Percentiles rank a stretch among this genome's conserved stretches.
Evolutionary conservation across 2,329 filamentous ascomycete species (phyloP).

Genomic region (Elsinoe australis): DNA sequence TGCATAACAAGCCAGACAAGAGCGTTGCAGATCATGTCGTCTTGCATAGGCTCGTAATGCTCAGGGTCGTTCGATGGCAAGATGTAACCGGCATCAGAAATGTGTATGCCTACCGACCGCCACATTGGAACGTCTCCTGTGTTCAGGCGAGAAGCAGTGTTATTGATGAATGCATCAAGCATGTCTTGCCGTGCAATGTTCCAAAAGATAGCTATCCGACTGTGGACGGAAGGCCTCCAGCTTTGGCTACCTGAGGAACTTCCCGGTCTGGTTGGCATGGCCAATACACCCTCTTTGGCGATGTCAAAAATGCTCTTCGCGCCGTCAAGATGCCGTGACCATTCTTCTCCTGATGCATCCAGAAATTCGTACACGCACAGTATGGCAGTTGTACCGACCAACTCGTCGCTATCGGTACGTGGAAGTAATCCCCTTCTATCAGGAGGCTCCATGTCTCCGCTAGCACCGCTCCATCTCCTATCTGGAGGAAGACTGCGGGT

Average conservation of each 20-base stretch:
- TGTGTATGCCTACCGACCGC: conserved; percentile 55
- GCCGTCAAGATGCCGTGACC: conserved; percentile 58
- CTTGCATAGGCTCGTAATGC: conserved; percentile 47
- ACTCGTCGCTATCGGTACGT: conserved; percentile 48
- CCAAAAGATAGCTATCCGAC: conserved; percentile 56
- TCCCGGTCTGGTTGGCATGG: conserved; percentile 28
- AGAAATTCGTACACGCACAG: conserved; percentile 61
- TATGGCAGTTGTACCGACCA: conserved; percentile 58
- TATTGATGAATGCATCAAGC: conserved; percentile 57
- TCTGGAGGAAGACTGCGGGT: neutral
- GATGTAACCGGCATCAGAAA: conserved; percentile 49
- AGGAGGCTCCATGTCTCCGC: conserved; percentile 37
- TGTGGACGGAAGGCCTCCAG: conserved; percentile 37
- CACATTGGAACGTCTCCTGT: conserved; percentile 56
- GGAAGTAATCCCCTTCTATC: conserved; percentile 29
- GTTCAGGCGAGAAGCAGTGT: conserved; percentile 53
- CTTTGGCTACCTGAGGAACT: conserved; percentile 6
- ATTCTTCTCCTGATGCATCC: conserved; percentile 56
- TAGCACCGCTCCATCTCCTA: conserved; percentile 14
- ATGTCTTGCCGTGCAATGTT: conserved; percentile 61
- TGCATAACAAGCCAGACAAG: conserved; percentile 60
- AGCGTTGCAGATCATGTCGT: conserved; percentile 57
- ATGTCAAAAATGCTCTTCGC: conserved; percentile 55
- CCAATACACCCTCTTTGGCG: conserved; percentile 44
- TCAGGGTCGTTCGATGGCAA: conserved; percentile 41